Base-by-base conservation (phyloP, 2,329 filamentous ascomycete genomes). In the Zymoseptoria pseudotritici region DNA sequence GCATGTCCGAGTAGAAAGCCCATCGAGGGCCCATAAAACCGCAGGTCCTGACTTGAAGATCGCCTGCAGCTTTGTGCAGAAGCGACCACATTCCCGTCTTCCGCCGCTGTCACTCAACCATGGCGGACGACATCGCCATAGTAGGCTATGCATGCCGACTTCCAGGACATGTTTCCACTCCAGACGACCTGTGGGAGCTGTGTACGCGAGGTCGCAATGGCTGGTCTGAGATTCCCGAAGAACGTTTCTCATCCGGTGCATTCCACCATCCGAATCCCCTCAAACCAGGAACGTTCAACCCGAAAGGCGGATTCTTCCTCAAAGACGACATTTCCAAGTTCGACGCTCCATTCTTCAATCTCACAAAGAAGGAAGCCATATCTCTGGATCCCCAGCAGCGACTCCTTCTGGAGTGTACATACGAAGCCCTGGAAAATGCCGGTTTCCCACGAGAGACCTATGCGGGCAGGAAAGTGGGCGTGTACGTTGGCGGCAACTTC, bases 381-480 rank as follows among this genome's bases (percentile, higher is more conserved):
- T 55, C 55, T n/a, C 61, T 67, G 50, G 67, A 68, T 57, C 67
- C 67, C 2, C 63, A 68, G 52, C 65, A 68, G 20, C 56, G 67
- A 8, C 46, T 65, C 4, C 19, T 64, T 2, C 56, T 69, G 1
- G 65, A 68, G 50, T 42, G 54, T 17, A 53, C 60, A 9, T 69
- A 55, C 29, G 66, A 67, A 21, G 61, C 61, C 20, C 31, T 65
- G 6, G 61, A 63, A 22, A 60, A 63, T 49, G 59, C 59, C 4
- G 63, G 63, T 11, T 55, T 58, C 4, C n/a, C 46, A 8, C 49
- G 63, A 11, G 31, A 50, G 19, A 54, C 29, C 7, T 24, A 63
- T 8, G 58, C 58, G 24, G 63, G 61, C 42, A 42, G 55, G 13
- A 31, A 60, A 10, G 58, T 57, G 2, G 58, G 61, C 13, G 61